Conservation (phyloP, 1,284 basidiomycete species). For the Ustanciosporium gigantosporum region DNA sequence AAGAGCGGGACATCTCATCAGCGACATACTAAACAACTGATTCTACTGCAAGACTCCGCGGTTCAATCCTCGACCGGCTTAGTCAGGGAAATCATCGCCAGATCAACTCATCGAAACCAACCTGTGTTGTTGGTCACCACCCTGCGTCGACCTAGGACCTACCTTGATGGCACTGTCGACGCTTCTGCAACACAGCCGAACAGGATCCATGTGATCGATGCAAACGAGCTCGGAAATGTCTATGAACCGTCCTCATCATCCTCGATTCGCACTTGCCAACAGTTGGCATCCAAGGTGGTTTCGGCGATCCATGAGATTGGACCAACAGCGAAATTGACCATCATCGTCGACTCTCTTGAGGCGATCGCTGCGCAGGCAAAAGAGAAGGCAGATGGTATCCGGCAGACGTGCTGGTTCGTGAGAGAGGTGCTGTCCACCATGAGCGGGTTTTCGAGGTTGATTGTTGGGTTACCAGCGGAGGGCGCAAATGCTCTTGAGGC, state of each 20-base stretch:
- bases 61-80: slow-evolving; percentile 35
- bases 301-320: background rate
- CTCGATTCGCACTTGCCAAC: slow-evolving; percentile 2
- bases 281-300: slow-evolving; percentile 2
- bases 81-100: slow-evolving; percentile 35
- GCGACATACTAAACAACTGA: slow-evolving; percentile 43
- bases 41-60: slow-evolving; percentile 43
- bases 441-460: slow-evolving; percentile 31
- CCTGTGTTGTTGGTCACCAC: slow-evolving; percentile 19
- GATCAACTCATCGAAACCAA: slow-evolving; percentile 11
- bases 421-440: slow-evolving; percentile 7
- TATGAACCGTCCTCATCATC: slow-evolving; percentile 1
- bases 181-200: background rate
- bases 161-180: slow-evolving; percentile 11
- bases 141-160: slow-evolving; percentile 12
- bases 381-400: slow-evolving; percentile 1
- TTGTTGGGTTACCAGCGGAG: slow-evolving; percentile 29
- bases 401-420: slow-evolving; percentile 12
- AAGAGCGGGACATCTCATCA: slow-evolving; percentile 20
- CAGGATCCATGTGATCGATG: slow-evolving; percentile 20
- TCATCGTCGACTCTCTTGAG: slow-evolving; percentile 49
- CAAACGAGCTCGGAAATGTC: slow-evolving; percentile 7
- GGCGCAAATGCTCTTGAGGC: slow-evolving; percentile 12
- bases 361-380: slow-evolving; percentile 18
- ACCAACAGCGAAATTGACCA: slow-evolving; percentile 10